A percentile compares a stretch with the other conserved stretches of the same genome.
Conservation (phyloP, 495 filamentous ascomycete species). For the Penicillium samsonianum region DNA sequence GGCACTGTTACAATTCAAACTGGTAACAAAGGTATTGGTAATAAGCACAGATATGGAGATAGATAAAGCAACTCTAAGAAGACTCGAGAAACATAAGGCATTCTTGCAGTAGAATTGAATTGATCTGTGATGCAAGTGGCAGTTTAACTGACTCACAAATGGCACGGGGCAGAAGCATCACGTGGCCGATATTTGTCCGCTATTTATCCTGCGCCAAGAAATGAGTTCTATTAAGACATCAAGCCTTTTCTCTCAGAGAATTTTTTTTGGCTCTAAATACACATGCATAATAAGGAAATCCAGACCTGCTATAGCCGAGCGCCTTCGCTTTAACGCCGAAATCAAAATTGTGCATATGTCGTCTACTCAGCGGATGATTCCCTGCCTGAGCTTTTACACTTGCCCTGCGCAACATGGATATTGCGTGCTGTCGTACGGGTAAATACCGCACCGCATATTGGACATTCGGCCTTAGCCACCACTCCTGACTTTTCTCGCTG, state of each 20-base stretch:
- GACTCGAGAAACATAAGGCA: background rate
- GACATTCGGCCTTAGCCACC: slow-evolving; percentile 81
- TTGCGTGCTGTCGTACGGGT: slow-evolving; percentile 89
- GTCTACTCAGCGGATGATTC: slow-evolving; percentile 34
- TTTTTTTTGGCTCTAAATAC: background rate
- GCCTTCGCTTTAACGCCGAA: slow-evolving; percentile 5
- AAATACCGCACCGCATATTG: slow-evolving; percentile 86
- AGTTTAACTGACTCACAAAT: slow-evolving; percentile 13
- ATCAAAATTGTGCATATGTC: slow-evolving; percentile 1
- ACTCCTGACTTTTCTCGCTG: slow-evolving; percentile 93
- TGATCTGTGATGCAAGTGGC: slow-evolving; percentile 1
- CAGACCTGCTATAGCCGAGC: background rate
- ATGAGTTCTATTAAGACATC: background rate
- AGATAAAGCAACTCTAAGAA: background rate
- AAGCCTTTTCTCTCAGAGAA: slow-evolving; percentile 3
- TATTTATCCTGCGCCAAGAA: background rate
- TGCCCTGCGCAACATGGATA: slow-evolving; percentile 84
- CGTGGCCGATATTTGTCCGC: background rate
- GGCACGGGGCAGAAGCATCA: slow-evolving; percentile 7
- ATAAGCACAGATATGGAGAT: slow-evolving; percentile 14
- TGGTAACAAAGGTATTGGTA: slow-evolving; percentile 20
- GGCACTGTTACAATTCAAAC: slow-evolving; percentile 12
- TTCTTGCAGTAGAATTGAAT: background rate
- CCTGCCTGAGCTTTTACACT: slow-evolving; percentile 65
- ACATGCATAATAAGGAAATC: background rate